phyloP scores from a whole-genome alignment of 495 filamentous ascomycete genomes.

The Aspergillus egyptiacus region DNA sequence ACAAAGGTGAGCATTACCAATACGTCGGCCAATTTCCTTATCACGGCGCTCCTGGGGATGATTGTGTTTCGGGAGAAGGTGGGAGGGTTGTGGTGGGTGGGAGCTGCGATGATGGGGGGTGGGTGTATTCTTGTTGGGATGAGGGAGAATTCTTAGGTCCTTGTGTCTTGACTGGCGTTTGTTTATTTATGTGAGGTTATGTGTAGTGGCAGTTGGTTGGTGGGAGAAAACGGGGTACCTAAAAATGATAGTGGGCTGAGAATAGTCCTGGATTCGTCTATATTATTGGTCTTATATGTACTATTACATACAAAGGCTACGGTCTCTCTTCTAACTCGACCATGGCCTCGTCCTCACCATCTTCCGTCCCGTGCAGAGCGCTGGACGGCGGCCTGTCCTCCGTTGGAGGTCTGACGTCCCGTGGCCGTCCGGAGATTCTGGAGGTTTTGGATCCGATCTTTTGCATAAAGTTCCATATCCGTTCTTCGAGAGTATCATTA shows the following conservation, averaged over 20 bases:
- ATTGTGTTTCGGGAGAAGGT: constrained; percentile 66
- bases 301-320: constrained; percentile 8
- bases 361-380: constrained; percentile 35
- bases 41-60: constrained; percentile 80
- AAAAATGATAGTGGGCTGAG: no score
- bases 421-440: constrained; percentile 29
- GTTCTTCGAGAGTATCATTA: constrained; percentile 50
- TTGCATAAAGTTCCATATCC: constrained; percentile 61
- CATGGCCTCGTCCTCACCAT: constrained; percentile 56
- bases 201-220: no score
- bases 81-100: constrained; percentile 80
- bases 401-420: neutral
- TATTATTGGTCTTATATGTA: neutral
- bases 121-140: constrained; percentile 89
- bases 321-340: constrained; percentile 57
- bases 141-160: constrained; percentile 44
- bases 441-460: constrained; percentile 51
- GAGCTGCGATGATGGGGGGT: constrained; percentile 74
- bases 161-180: neutral
- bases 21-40: constrained; percentile 84
- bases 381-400: constrained; percentile 1
- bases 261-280: constrained; percentile 9
- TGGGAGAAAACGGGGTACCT: no score
- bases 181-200: neutral
- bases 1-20: constrained; percentile 91